A percentile compares a stretch with the other conserved stretches of the same genome.
Conservation (phyloP, 208 protist species). For the Leishmania amazonensis region DNA sequence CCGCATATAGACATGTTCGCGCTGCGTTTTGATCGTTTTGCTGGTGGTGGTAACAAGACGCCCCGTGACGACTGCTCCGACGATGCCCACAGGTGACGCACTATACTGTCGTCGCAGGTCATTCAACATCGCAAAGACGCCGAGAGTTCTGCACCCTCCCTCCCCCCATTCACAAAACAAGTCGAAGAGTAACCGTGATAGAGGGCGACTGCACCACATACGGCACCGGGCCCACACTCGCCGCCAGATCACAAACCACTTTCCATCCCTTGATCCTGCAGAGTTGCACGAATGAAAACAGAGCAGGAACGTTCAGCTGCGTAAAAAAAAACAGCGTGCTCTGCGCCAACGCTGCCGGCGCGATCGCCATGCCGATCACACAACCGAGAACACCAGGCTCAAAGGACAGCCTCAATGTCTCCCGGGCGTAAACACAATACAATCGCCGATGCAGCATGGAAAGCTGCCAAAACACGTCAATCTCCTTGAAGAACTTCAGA, state of each 20-base stretch:
- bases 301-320: conserved; percentile 87
- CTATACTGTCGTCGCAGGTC: neutral
- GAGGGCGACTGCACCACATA: conserved; percentile 55
- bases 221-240: conserved; percentile 51
- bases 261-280: conserved; percentile 38
- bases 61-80: neutral
- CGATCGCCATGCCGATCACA: conserved; percentile 81
- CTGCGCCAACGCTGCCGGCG: conserved; percentile 76
- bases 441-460: conserved; percentile 72
- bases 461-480: conserved; percentile 84
- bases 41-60: neutral
- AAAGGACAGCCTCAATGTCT: conserved; percentile 93
- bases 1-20: no score
- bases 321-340: conserved; percentile 64
- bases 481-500: conserved; percentile 93
- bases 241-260: conserved; percentile 2
- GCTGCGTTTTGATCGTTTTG: no score
- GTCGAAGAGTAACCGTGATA: conserved; percentile 64
- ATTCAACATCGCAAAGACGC: neutral
- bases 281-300: conserved; percentile 75
- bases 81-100: neutral
- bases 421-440: conserved; percentile 93
- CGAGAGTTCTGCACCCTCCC: neutral
- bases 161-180: conserved; percentile 35
- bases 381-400: conserved; percentile 86